These are phyloP conservation scores for Tricholoma matsutake DNA, from an alignment of 768 basidiomycete species.

Conservation along the genomic window DNA sequence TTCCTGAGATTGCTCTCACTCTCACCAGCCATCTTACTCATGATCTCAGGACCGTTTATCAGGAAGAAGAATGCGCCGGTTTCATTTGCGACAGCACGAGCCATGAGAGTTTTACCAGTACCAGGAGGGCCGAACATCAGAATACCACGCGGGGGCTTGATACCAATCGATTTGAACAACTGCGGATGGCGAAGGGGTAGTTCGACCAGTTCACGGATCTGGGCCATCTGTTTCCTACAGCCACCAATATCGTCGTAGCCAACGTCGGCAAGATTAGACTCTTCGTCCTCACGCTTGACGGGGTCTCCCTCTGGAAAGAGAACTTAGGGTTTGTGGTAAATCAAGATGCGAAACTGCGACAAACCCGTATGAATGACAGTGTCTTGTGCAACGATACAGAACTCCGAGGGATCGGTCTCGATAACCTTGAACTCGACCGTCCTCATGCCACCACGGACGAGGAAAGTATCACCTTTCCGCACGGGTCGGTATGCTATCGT, in stretches of 20 bases:
- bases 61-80: conserved; percentile 99
- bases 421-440: conserved; percentile 99
- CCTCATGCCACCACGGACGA: conserved; percentile 97
- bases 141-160: conserved; percentile 98
- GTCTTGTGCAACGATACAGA: conserved; percentile 98
- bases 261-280: conserved; percentile 92
- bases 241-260: conserved; percentile 99
- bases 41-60: conserved; percentile 99
- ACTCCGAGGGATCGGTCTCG: conserved; percentile 96
- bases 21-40: conserved; percentile 99
- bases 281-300: conserved; percentile 98
- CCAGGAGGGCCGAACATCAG: conserved; percentile 98
- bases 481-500: conserved; percentile 83
- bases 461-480: conserved; percentile 98
- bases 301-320: conserved; percentile 83
- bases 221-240: conserved; percentile 99
- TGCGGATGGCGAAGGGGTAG: conserved; percentile 97
- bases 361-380: conserved; percentile 92
- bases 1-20: conserved; percentile 96
- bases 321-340: conserved; percentile 14
- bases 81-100: conserved; percentile 98
- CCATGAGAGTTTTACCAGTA: conserved; percentile 99
- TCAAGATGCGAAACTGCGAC: conserved; percentile 13
- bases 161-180: conserved; percentile 99
- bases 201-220: conserved; percentile 98